Percentiles rank a stretch among this genome's conserved stretches.
phyloP scores from a whole-genome alignment of 805 yeast species.

The Cyberlindnera mycetangii region DNA sequence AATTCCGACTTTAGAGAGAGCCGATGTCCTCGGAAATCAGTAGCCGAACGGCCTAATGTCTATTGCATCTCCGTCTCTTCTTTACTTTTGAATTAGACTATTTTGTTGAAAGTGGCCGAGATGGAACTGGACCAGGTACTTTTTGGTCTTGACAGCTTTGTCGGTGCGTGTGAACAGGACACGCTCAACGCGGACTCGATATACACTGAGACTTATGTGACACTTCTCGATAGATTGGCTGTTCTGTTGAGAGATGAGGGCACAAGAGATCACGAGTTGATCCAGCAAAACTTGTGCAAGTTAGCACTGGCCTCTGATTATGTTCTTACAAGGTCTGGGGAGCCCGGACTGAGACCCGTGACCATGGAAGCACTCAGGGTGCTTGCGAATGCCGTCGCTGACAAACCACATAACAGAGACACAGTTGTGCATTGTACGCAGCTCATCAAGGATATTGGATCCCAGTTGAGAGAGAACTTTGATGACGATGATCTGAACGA shows the following conservation, averaged over 20 bases:
- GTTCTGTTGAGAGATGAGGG: constrained; percentile 22
- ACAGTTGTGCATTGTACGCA: constrained; percentile 7
- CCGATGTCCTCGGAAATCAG: too few relatives aligned
- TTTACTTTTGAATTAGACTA: neutral
- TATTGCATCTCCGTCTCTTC: neutral
- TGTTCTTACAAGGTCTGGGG: constrained; percentile 5
- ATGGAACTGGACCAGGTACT: constrained; percentile 28
- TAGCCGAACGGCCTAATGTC: too few relatives aligned
- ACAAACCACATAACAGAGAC: constrained; percentile 23
- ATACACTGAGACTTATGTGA: constrained; percentile 23
- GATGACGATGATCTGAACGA: constrained; percentile 24
- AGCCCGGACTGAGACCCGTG: constrained; percentile 10
- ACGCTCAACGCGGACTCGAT: constrained; percentile 12
- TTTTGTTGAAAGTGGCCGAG: neutral
- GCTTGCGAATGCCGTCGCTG: constrained; percentile 28
- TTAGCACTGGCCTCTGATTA: constrained; percentile 15
- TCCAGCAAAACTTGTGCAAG: constrained; percentile 16
- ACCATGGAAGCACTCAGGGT: constrained; percentile 23
- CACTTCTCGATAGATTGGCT: constrained; percentile 25
- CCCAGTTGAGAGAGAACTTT: constrained; percentile 17
- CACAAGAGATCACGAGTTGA: constrained; percentile 15
- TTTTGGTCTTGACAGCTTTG: constrained; percentile 26
- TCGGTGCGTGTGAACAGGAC: constrained; percentile 15
- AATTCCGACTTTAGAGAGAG: too few relatives aligned
- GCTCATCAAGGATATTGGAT: constrained; percentile 11